phyloP scores from a whole-genome alignment of 371 early-diverging fungal species.

The Gilbertella persicaria region DNA sequence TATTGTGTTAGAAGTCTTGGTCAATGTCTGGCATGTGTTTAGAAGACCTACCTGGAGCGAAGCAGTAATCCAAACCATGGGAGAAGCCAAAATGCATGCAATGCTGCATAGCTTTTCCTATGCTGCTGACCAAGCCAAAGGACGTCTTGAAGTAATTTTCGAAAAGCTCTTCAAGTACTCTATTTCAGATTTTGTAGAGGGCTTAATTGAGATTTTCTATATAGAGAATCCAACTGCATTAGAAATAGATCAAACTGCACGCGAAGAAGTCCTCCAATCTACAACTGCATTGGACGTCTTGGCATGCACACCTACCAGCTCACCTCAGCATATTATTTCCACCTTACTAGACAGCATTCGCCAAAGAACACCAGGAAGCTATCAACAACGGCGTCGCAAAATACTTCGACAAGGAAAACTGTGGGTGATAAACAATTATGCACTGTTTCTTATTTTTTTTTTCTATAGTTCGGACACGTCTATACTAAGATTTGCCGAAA shows the following conservation, averaged over 20 bases:
- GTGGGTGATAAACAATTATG: conserved; percentile 35
- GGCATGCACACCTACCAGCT: conserved; percentile 50
- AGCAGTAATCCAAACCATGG: conserved; percentile 20
- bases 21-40: conserved; percentile 58
- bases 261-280: conserved; percentile 25
- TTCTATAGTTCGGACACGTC: conserved; percentile 58
- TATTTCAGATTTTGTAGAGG: conserved; percentile 63
- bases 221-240: conserved; percentile 57
- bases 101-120: conserved; percentile 48
- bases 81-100: conserved; percentile 41
- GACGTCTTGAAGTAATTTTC: conserved; percentile 55
- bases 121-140: conserved; percentile 51
- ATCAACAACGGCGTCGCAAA: conserved; percentile 30
- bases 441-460: background rate
- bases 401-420: conserved; percentile 59
- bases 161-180: conserved; percentile 60
- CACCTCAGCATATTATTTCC: conserved; percentile 57
- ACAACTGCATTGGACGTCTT: conserved; percentile 52
- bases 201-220: conserved; percentile 62
- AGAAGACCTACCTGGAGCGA: conserved; percentile 36
- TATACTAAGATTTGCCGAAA: conserved; percentile 61
- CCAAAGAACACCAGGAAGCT: conserved; percentile 55
- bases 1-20: conserved; percentile 51
- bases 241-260: conserved; percentile 33
- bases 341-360: conserved; percentile 59